Base-by-base conservation (phyloP, 805 yeast genomes). In the Hyphopichia homilentoma region DNA sequence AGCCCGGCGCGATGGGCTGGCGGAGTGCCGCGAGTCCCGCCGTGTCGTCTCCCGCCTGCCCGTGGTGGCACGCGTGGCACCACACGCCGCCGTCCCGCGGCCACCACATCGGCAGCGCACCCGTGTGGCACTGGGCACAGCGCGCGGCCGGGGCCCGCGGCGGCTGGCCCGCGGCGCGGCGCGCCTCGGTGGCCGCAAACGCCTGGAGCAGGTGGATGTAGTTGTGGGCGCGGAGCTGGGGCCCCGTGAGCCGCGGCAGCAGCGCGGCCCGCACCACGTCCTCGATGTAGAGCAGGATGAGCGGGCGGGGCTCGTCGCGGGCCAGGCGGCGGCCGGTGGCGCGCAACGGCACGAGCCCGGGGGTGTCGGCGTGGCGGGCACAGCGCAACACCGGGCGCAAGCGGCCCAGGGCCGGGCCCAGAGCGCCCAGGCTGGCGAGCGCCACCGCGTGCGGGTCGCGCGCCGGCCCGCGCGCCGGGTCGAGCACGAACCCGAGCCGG, bases 401-500 rank as follows among this genome's bases (percentile, higher is more conserved):
- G 23, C 44, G 62, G 1, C 81, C 81, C 13, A 40, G 30, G 1
- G 42, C 21, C 1, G 40, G 50, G 4, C 53, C 58, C n/a, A n/a
- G n/a, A n/a, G n/a, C n/a, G n/a, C n/a, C n/a, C n/a, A n/a, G n/a
- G n/a, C n/a, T n/a, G n/a, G n/a, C n/a, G 9, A 63, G 42, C 23
- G 44, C 54, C 7, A 52, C 43, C 4, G 26, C 32, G 41, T 30
- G 54, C 7, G 42, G 19, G 24, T 56, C 65, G 18, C 47, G 45
- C 1, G 33, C 40, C 7, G 31, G 44, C 2, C 32, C 27, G 47
- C 50, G 12, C 47, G 46, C 17, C 51, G 39, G 15, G 45, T 44
- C 49, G 4, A 77, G 41, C 28, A 59, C 63, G 44, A 84, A 81
- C 2, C 89, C 90, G 29, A 79, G 39, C 35, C 54, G 52, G 43